phyloP scores from a whole-genome alignment of 1,139 yeast species.

The Sugiyamaella sp. region DNA sequence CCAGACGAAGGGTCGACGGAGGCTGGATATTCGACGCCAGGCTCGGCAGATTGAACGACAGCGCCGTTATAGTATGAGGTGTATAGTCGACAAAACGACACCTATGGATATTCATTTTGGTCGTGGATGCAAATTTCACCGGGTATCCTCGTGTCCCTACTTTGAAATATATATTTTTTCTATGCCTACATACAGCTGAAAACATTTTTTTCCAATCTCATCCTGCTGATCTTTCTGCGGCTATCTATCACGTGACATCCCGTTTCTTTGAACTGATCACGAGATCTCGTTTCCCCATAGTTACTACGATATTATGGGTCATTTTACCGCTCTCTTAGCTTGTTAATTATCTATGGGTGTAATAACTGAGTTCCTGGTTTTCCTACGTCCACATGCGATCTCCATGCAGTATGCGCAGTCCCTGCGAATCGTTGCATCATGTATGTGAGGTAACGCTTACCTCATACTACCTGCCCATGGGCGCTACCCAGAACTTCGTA shows the following conservation, averaged over 20 bases:
- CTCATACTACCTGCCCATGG: too few species aligned
- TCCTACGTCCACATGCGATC: too few species aligned
- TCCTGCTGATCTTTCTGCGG: constrained; percentile 1
- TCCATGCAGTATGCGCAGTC: too few species aligned
- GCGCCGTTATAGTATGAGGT: constrained; percentile 82
- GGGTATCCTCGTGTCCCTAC: not conserved
- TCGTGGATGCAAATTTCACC: not conserved
- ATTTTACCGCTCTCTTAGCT: too few species aligned
- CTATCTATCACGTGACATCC: not conserved
- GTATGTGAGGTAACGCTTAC: too few species aligned
- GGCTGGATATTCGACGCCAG: constrained; percentile 37
- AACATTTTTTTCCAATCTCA: not conserved
- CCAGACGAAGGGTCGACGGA: constrained; percentile 71
- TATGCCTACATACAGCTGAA: not conserved
- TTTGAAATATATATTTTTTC: not conserved
- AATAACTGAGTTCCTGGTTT: too few species aligned
- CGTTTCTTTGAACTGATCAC: too few species aligned
- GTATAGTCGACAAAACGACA: constrained; percentile 90
- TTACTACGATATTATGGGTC: too few species aligned
- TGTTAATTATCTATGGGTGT: too few species aligned
- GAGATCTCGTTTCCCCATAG: too few species aligned
- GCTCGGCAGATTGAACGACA: constrained; percentile 64
- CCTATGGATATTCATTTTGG: constrained; percentile 78
- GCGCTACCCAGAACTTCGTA: too few species aligned
- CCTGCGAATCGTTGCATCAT: too few species aligned